phyloP scores from a whole-genome alignment of 2,329 filamentous ascomycete species.

The Fusarium nematophilum region DNA sequence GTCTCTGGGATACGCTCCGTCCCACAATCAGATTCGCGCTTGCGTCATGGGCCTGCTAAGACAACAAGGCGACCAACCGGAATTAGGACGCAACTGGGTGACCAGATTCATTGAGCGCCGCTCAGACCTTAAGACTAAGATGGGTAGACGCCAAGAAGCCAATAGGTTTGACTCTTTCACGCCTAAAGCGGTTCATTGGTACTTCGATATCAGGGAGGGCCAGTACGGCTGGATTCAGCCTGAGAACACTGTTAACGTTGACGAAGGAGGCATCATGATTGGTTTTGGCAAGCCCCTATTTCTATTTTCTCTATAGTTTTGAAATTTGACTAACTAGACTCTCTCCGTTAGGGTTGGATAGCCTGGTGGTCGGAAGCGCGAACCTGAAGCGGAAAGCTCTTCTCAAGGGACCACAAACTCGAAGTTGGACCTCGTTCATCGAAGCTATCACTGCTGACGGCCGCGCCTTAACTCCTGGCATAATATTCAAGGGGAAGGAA shows the following conservation, averaged over 20 bases:
- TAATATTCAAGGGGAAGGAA: constrained; percentile 22
- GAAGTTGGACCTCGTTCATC: constrained; percentile 14
- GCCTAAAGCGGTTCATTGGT: constrained; percentile 14
- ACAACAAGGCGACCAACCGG: no score
- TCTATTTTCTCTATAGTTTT: no score
- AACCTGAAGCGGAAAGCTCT: constrained; percentile 9
- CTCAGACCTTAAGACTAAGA: neutral
- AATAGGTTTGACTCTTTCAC: constrained; percentile 13
- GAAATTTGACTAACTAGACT: neutral
- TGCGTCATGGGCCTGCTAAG: neutral
- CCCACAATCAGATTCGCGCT: constrained; percentile 13
- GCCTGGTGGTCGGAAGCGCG: constrained; percentile 8
- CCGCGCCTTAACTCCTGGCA: neutral
- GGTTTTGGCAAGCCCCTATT: neutral
- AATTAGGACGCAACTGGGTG: neutral
- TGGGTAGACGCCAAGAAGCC: constrained; percentile 9
- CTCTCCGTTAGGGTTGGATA: neutral
- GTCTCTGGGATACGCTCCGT: constrained; percentile 15
- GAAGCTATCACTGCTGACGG: constrained; percentile 14
- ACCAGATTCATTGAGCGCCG: neutral
- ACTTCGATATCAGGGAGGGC: constrained; percentile 6
- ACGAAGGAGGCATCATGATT: constrained; percentile 8
- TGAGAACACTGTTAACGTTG: constrained; percentile 8
- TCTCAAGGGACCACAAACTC: constrained; percentile 15
- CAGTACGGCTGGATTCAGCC: constrained; percentile 11